Conservation (phyloP, 192 early-diverging fungal species). For the Rhizoclosmatium globosum region DNA sequence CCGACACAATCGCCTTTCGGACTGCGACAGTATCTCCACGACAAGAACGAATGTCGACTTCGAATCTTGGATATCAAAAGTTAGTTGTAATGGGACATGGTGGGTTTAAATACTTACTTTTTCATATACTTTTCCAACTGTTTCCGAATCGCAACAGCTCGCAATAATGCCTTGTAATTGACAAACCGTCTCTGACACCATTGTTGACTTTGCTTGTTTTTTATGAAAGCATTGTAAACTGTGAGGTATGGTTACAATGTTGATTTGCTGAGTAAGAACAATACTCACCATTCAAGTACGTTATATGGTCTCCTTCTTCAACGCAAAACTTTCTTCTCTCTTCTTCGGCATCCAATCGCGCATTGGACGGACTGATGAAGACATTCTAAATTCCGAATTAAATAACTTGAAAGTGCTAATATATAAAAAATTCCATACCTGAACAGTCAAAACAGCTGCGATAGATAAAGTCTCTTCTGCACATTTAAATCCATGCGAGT, state of each 20-base stretch:
- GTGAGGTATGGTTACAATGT: conserved; percentile 1
- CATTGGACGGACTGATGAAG: conserved; percentile 44
- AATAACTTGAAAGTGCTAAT: conserved; percentile 18
- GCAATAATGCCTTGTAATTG: conserved; percentile 69
- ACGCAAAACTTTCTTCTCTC: conserved; percentile 76
- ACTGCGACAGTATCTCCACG: conserved; percentile 57
- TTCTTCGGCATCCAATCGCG: conserved; percentile 55
- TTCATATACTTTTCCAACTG: conserved; percentile 62
- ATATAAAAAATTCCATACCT: conserved; percentile 64
- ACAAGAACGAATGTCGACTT: conserved; percentile 43
- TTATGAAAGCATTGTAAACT: conserved; percentile 65
- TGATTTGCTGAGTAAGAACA: background rate
- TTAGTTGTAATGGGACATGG: conserved; percentile 25
- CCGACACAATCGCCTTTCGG: conserved; percentile 73
- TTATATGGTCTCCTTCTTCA: conserved; percentile 69
- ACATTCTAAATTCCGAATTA: conserved; percentile 32
- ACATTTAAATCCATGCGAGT: conserved; percentile 70
- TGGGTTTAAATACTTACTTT: conserved; percentile 27
- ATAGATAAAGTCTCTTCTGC: conserved; percentile 80
- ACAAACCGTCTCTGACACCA: conserved; percentile 64
- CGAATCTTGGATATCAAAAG: conserved; percentile 37
- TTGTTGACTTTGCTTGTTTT: conserved; percentile 42
- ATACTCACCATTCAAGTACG: conserved; percentile 25
- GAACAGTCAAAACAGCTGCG: conserved; percentile 80
- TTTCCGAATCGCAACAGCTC: conserved; percentile 44